Conservation (phyloP, 768 basidiomycete species). For the Macrolepiota dolichaula region DNA sequence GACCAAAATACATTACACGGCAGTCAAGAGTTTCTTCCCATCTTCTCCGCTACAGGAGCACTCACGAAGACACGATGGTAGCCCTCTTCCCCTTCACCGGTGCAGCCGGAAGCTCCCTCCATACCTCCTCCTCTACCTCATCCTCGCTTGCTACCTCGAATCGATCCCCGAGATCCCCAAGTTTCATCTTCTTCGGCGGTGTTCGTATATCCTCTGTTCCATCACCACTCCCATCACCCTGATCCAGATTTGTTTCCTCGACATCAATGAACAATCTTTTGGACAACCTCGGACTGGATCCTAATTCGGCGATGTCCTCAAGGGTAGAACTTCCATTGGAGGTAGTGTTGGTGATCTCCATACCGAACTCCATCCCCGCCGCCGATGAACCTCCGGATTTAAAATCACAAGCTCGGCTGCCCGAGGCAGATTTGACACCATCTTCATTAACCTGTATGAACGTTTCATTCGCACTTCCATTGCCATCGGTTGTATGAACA, state of each 20-base stretch:
- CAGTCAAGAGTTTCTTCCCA: neutral
- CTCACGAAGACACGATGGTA: neutral
- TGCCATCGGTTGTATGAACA: slow-evolving; percentile 10
- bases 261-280: slow-evolving; percentile 5
- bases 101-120: neutral
- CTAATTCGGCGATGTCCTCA: neutral
- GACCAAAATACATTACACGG: neutral
- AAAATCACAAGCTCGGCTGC: neutral
- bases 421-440: slow-evolving; percentile 10
- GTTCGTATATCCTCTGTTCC: neutral
- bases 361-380: slow-evolving; percentile 32
- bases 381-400: slow-evolving; percentile 12
- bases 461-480: slow-evolving; percentile 6
- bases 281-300: neutral
- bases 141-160: slow-evolving; percentile 5
- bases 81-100: neutral
- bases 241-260: slow-evolving; percentile 4
- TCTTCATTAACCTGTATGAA: slow-evolving; percentile 27
- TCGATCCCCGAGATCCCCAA: neutral
- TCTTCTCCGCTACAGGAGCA: neutral
- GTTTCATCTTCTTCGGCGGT: slow-evolving; percentile 5
- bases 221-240: neutral
- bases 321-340: neutral
- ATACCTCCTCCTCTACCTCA: slow-evolving; percentile 3
- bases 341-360: slow-evolving; percentile 39